Conservation (phyloP, 805 yeast genomes). For the Candida vartiovaarae region DNA sequence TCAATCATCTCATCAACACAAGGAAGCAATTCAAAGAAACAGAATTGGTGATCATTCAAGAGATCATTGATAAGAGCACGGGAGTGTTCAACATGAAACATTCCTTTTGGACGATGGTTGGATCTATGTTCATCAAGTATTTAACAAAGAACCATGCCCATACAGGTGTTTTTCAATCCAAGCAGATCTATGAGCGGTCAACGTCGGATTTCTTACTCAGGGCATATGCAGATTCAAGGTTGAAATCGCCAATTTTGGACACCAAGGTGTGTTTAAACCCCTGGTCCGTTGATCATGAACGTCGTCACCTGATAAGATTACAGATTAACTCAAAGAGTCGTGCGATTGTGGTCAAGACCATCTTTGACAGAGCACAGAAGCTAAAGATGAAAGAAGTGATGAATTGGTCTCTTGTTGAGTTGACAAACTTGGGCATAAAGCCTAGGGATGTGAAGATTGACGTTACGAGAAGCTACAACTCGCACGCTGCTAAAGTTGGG, state of each 20-base stretch:
- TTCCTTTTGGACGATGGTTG: constrained; percentile 18
- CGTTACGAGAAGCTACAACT: constrained; percentile 5
- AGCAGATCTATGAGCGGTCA: constrained; percentile 11
- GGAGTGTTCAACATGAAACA: constrained; percentile 2
- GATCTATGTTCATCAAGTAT: constrained; percentile 16
- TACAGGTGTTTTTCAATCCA: constrained; percentile 5
- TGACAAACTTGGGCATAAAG: constrained; percentile 13
- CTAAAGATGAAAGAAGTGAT: constrained; percentile 1
- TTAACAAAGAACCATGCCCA: constrained; percentile 7
- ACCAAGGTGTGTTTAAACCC: constrained; percentile 14
- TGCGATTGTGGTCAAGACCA: constrained; percentile 14
- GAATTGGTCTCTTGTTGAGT: constrained; percentile 15
- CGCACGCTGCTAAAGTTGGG: constrained; percentile 6
- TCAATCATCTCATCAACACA: constrained; percentile 9
- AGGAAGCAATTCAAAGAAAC: constrained; percentile 7
- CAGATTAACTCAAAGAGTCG: constrained; percentile 8
- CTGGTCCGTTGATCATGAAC: constrained; percentile 5
- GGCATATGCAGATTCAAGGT: constrained; percentile 4
- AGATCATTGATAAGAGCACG: constrained; percentile 8
- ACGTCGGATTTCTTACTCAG: constrained; percentile 7
- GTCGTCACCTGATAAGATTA: constrained; percentile 6
- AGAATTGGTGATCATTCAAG: constrained; percentile 13
- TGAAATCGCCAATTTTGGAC: constrained; percentile 1
- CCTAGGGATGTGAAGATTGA: constrained; percentile 13
- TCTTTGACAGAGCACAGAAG: constrained; percentile 13